Base-by-base conservation (phyloP, 768 basidiomycete genomes). In the Russula brevipes region DNA sequence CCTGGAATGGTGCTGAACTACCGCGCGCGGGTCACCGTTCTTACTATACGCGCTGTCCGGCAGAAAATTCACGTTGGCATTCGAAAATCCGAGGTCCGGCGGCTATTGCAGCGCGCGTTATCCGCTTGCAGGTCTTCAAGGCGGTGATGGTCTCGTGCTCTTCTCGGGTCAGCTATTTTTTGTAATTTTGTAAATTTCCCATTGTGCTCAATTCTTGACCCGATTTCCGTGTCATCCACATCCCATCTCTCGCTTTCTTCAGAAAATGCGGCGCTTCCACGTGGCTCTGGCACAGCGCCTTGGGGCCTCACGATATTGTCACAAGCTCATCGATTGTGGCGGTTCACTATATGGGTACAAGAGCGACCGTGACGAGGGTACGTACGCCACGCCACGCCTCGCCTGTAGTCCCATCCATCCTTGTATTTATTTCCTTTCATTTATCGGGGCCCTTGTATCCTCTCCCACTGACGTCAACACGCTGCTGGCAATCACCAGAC, bases 211-310 rank as follows among this genome's bases (percentile, higher is more conserved):
- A 42, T 5, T 4, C 24, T 24, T 11, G 12, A 42, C 41, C 16
- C 7, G 11, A 14, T 4, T 14, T 42, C 4, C 14, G 41, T 16
- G 12, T 4, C 41, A 16, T 14, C 14, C 16, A 7, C 1, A 4
- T 11, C 14, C 14, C 41, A 12, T 42, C 41, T 17, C n/a, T n/a
- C 19, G 7, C 45, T n/a, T 5, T n/a, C 45, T 11, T 12, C 71
- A 94, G 92, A 88, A 63, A 89, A 94, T 68, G 92, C 91, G 5
- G 91, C 91, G 3, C 81, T 91, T 30, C 92, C 91, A 3, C 93
- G 94, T 71, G 94, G 91, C 6, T 79, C 81, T 42, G 89, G 90
- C 2, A 86, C 86, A 0, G 85, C 38, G 69, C 69, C 0, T 77
- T 94, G 12, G 74, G 73, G 1, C 71, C 75, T 57, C 69, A 77